phyloP scores from a whole-genome alignment of 345 rosid species.

The Populus simonii region DNA sequence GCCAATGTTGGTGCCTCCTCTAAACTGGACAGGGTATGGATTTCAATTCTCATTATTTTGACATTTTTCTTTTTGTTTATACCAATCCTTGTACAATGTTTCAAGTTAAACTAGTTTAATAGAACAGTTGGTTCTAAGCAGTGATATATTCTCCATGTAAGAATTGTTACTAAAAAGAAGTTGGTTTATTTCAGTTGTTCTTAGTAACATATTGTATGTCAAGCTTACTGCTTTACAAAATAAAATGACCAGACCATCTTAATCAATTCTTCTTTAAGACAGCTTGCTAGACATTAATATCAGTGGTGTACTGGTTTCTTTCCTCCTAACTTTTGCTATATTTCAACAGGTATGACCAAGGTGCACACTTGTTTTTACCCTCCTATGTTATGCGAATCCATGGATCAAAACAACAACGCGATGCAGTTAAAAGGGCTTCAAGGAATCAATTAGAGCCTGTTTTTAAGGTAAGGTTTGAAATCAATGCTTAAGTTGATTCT shows the following conservation, averaged over 20 bases:
- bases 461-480: slow-evolving; percentile 86
- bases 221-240: background rate
- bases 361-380: slow-evolving; percentile 82
- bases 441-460: slow-evolving; percentile 57
- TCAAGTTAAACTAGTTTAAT: background rate
- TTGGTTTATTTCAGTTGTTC: background rate
- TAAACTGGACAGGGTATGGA: slow-evolving; percentile 91
- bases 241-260: background rate
- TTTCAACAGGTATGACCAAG: slow-evolving; percentile 67
- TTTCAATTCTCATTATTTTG: slow-evolving; percentile 16
- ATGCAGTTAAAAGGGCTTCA: slow-evolving; percentile 57
- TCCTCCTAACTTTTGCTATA: background rate
- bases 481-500: background rate
- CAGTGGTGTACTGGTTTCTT: background rate
- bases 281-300: background rate
- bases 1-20: slow-evolving; percentile 96
- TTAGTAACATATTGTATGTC: background rate
- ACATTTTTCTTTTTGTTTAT: background rate
- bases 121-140: background rate
- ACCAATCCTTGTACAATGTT: background rate
- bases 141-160: background rate
- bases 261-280: background rate
- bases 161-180: background rate
- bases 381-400: slow-evolving; percentile 91
- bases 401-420: slow-evolving; percentile 83